Evolutionary conservation across 2,329 filamentous ascomycete genomes (phyloP).

Genomic region (Dendryphion nanum): DNA sequence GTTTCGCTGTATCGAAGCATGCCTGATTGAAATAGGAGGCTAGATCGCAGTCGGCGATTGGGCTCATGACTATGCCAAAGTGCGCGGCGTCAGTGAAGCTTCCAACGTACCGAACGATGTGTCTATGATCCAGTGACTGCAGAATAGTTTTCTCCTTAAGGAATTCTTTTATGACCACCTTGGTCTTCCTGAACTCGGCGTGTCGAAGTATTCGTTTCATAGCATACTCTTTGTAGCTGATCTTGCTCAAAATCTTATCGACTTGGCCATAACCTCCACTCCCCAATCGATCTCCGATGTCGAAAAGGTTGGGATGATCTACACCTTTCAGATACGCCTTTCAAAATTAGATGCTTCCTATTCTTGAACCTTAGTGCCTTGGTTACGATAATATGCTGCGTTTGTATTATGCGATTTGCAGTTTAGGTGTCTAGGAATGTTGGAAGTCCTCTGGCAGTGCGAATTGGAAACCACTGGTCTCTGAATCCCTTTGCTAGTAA

Average conservation of each 20-base stretch:
- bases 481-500: slow-evolving; percentile 21
- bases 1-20: slow-evolving; percentile 4
- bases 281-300: slow-evolving; percentile 17
- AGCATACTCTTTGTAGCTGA: slow-evolving; percentile 27
- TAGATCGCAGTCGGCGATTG: slow-evolving; percentile 15
- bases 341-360: slow-evolving; percentile 24
- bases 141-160: slow-evolving; percentile 23
- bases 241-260: slow-evolving; percentile 17
- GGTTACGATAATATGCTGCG: slow-evolving; percentile 19
- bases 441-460: slow-evolving; percentile 16
- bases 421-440: slow-evolving; percentile 9
- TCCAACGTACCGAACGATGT: slow-evolving; percentile 27
- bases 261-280: slow-evolving; percentile 24
- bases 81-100: slow-evolving; percentile 26
- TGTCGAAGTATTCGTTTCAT: slow-evolving; percentile 25
- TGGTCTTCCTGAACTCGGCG: slow-evolving; percentile 10
- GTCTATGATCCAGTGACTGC: slow-evolving; percentile 22
- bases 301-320: slow-evolving; percentile 20
- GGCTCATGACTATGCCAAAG: slow-evolving; percentile 29
- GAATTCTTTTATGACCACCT: slow-evolving; percentile 17
- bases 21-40: slow-evolving; percentile 5
- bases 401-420: slow-evolving; percentile 14
- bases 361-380: slow-evolving; percentile 16
- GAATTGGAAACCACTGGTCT: slow-evolving; percentile 30
- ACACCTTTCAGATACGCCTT: slow-evolving; percentile 1